These are phyloP conservation scores for Neospermospora avenae DNA, from an alignment of 2,329 filamentous ascomycete genomes.

Conservation along the genomic window DNA sequence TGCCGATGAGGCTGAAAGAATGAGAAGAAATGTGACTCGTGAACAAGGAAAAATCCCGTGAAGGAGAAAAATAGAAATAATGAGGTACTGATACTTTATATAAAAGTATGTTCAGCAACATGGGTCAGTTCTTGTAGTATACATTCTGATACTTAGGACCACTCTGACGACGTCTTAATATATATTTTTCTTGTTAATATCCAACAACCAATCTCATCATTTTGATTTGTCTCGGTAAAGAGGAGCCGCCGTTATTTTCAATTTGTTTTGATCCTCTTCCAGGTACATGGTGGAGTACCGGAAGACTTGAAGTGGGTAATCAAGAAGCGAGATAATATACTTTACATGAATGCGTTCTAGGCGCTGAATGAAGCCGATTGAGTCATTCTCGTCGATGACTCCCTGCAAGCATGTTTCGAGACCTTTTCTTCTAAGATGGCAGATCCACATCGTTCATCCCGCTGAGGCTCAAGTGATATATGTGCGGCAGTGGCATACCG, in stretches of 20 bases:
- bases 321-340: not conserved
- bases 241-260: not conserved
- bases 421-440: not conserved
- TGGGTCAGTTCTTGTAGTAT: not conserved
- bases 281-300: not conserved
- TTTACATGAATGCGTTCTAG: not conserved
- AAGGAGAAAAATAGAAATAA: not conserved
- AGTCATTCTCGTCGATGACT: not conserved
- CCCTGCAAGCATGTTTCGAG: conserved; percentile 2
- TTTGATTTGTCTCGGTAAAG: conserved; percentile 3
- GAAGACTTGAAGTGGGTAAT: not conserved
- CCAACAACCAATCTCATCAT: not conserved
- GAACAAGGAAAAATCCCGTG: not conserved
- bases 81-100: conserved; percentile 1
- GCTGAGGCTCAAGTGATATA: conserved; percentile 3
- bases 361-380: not conserved
- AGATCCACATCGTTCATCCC: conserved; percentile 5
- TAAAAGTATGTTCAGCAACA: not conserved
- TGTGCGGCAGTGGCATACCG: not conserved
- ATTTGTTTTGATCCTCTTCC: conserved; percentile 2
- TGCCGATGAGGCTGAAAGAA: conserved; percentile 12
- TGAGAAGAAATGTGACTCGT: not conserved
- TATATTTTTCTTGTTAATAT: not conserved
- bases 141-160: not conserved
- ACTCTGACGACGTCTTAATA: conserved; percentile 10